Evolutionary conservation across 2,329 filamentous ascomycete genomes (phyloP).

Genomic region (Dothidotthia symphoricarpi): DNA sequence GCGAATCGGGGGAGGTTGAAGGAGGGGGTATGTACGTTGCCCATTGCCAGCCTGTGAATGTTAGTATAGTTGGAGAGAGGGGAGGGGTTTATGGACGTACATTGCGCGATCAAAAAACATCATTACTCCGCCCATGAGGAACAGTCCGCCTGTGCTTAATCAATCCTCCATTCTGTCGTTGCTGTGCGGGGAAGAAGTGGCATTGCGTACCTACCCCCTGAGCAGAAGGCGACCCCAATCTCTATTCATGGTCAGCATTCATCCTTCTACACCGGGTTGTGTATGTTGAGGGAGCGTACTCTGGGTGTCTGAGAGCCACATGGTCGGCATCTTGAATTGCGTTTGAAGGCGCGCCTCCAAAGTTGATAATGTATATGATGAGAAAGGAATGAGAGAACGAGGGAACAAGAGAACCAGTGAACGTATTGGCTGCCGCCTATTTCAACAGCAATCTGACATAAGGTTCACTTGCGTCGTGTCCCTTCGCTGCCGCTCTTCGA

Average conservation of each 20-base stretch:
- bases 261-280: conserved; percentile 5
- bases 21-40: conserved; percentile 64
- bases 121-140: conserved; percentile 89
- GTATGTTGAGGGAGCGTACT: conserved; percentile 60
- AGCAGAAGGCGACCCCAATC: conserved; percentile 96
- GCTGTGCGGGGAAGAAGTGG: conserved; percentile 12
- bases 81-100: conserved; percentile 51
- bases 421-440: not conserved
- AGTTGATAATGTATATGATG: too few species aligned
- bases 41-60: conserved; percentile 80
- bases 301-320: conserved; percentile 95
- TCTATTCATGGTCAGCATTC: conserved; percentile 55
- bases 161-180: conserved; percentile 13
- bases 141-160: conserved; percentile 73
- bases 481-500: conserved; percentile 5
- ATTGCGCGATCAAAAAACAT: conserved; percentile 98
- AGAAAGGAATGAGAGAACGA: too few species aligned
- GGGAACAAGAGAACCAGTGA: not conserved
- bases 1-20: conserved; percentile 2
- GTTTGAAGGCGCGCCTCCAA: too few species aligned
- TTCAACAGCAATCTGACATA: not conserved
- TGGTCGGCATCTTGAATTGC: conserved; percentile 63
- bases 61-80: conserved; percentile 8
- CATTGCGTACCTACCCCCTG: conserved; percentile 71
- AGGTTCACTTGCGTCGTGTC: conserved; percentile 7